Evolutionary conservation across 441 rosid genomes (phyloP), one percentile per base, ranked within the genome.

Genomic region (Brassica hybrid): DNA sequence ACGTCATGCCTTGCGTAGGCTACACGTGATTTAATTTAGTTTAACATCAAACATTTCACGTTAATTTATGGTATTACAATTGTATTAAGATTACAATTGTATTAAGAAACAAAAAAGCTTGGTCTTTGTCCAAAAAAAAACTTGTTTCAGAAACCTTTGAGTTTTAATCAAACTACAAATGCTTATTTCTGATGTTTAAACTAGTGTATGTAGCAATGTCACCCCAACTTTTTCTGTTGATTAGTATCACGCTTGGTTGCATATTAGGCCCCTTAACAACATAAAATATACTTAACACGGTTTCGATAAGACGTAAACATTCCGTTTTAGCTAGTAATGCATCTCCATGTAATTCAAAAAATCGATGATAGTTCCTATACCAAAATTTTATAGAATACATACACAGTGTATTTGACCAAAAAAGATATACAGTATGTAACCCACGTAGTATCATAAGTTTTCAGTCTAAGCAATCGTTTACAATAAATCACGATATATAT

Each of bases 1-100:
- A 12, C 73, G 77, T 78, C 81, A 78, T 78, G 65, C 69, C 43
- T 72, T 78, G 73, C 81, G 77, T 78, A 52, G 14, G 32, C 71
- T 16, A 27, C 4, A 19, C 41, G 16, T 50, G 57, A 14, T 50
- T 50, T 14, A 1, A 9, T 50, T 3, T 43, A 30, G 32, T 67
- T 10, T 52, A 45, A 27, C 50, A 27, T 30, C 52, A 19, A 13
- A 13, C 14, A 0, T 57, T 66, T 58, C 59, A 27, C 58, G 18
- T 58, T 43, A 27, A 25, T 12, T 17, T 58, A 1, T 13, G 18
- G 7, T 1, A 23, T 14, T 41, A 19, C 7, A 50, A 38, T 11
- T 38, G 7, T 30, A 17, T n/a, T 13, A 13, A 13, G 32, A 23
- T 14, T 41, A 19, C 7, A 50, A 38, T 11, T 38, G 21, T 30